Conservation (phyloP, 345 rosid genomes). For the Fremontodendron californicum region DNA sequence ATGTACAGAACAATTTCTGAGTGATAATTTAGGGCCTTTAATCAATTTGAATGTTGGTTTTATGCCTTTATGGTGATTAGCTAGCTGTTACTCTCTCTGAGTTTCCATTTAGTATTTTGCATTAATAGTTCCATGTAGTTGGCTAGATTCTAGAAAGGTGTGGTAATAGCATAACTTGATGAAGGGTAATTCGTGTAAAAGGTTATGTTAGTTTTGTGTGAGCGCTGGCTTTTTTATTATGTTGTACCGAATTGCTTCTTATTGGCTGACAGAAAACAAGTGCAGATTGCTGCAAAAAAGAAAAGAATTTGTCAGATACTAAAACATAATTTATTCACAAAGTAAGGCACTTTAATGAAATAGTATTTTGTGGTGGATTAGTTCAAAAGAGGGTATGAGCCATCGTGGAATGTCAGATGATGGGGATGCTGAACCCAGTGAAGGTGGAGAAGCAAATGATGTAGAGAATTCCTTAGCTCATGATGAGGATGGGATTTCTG, state of each 20-base stretch:
- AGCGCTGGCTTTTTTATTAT: background rate
- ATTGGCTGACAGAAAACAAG: background rate
- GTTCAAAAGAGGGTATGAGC: conserved; percentile 25
- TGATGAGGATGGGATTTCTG: conserved; percentile 48
- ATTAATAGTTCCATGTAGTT: background rate
- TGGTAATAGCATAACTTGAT: background rate
- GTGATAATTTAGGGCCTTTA: background rate
- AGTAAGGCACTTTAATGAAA: background rate
- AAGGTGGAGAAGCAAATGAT: conserved; percentile 38
- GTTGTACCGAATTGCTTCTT: conserved; percentile 8
- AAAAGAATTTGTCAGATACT: background rate
- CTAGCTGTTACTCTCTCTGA: background rate
- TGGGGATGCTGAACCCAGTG: conserved; percentile 56
- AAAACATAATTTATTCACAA: background rate
- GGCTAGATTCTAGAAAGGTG: background rate
- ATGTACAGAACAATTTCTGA: background rate
- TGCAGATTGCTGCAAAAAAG: conserved; percentile 13
- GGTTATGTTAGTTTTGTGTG: background rate
- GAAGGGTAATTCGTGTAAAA: background rate
- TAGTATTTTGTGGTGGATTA: background rate
- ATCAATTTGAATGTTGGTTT: background rate
- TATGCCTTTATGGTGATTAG: background rate
- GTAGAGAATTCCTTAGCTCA: conserved; percentile 32
- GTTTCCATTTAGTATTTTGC: background rate
- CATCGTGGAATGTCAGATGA: conserved; percentile 44